A percentile compares a stretch with the other conserved stretches of the same genome.
Conservation (phyloP, 2,329 filamentous ascomycete species). For the Epichloe bromicola region DNA sequence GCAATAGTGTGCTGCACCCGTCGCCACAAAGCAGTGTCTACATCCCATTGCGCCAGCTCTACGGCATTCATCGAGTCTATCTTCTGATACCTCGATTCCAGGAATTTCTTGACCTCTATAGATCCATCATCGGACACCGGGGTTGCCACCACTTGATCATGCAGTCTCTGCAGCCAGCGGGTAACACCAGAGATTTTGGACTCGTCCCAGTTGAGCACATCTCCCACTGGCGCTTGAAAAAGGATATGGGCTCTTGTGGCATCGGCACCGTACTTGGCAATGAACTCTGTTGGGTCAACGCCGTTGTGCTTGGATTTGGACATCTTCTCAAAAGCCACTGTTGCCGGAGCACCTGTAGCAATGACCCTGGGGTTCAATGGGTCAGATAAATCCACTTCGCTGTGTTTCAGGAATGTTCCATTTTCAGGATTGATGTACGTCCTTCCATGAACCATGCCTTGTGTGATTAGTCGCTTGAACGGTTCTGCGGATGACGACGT, state of each 20-base stretch:
- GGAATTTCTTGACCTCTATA: constrained; percentile 19
- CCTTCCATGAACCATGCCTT: constrained; percentile 88
- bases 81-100: constrained; percentile 21
- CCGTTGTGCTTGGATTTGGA: constrained; percentile 91
- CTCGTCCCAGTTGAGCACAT: constrained; percentile 81
- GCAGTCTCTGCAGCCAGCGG: constrained; percentile 62
- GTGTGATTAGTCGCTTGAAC: constrained; percentile 69
- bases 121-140: constrained; percentile 8
- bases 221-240: constrained; percentile 74
- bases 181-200: constrained; percentile 68
- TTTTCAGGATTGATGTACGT: constrained; percentile 65
- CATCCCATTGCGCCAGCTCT: constrained; percentile 28
- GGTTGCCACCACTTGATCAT: constrained; percentile 37
- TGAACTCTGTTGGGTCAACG: constrained; percentile 64
- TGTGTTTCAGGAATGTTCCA: constrained; percentile 63
- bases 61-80: constrained; percentile 18
- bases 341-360: constrained; percentile 43
- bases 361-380: constrained; percentile 46
- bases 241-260: constrained; percentile 76
- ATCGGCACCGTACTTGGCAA: constrained; percentile 67
- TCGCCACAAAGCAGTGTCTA: constrained; percentile 44
- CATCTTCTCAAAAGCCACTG: constrained; percentile 76
- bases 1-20: constrained; percentile 53
- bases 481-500: constrained; percentile 46
- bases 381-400: constrained; percentile 55